A percentile compares a stretch with the other conserved stretches of the same genome.
phyloP scores from a whole-genome alignment of 768 basidiomycete genomes.

The Lyophyllum decastes region DNA sequence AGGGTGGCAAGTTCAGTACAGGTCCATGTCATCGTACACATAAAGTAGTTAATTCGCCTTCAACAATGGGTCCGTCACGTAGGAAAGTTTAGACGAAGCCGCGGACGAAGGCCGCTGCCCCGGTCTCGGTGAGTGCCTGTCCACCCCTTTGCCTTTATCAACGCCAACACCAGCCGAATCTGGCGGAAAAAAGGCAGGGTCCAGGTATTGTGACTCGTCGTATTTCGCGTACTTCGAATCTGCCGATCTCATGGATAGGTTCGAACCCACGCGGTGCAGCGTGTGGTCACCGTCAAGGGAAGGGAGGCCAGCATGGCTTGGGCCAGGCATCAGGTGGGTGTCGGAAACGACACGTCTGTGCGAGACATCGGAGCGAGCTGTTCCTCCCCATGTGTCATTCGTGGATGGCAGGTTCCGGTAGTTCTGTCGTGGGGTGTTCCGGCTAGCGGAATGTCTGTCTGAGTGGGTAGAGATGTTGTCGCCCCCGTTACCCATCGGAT shows the following conservation, averaged over 20 bases:
- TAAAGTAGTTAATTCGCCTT: background rate
- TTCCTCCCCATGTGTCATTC: background rate
- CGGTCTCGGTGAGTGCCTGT: background rate
- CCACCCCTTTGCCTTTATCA: constrained; percentile 6
- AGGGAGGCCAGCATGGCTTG: background rate
- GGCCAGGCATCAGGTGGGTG: background rate
- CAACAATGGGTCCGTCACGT: background rate
- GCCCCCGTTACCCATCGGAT: background rate
- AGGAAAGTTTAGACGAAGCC: background rate
- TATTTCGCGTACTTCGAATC: constrained; percentile 12
- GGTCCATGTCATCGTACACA: too few species aligned
- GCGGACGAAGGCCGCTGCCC: background rate
- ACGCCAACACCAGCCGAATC: background rate
- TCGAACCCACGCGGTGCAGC: constrained; percentile 9
- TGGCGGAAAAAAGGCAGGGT: constrained; percentile 7
- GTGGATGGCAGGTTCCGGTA: background rate
- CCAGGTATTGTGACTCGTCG: constrained; percentile 8
- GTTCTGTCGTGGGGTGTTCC: constrained; percentile 1
- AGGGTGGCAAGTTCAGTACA: too few species aligned
- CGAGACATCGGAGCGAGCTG: background rate
- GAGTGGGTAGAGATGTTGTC: constrained; percentile 8
- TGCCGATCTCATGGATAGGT: constrained; percentile 11
- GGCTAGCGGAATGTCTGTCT: background rate
- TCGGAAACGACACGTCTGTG: constrained; percentile 11
- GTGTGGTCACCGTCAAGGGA: background rate